Evolutionary conservation across 495 filamentous ascomycete genomes (phyloP), one percentile per base, ranked within the genome.

Genomic region (Glonium stellatum): DNA sequence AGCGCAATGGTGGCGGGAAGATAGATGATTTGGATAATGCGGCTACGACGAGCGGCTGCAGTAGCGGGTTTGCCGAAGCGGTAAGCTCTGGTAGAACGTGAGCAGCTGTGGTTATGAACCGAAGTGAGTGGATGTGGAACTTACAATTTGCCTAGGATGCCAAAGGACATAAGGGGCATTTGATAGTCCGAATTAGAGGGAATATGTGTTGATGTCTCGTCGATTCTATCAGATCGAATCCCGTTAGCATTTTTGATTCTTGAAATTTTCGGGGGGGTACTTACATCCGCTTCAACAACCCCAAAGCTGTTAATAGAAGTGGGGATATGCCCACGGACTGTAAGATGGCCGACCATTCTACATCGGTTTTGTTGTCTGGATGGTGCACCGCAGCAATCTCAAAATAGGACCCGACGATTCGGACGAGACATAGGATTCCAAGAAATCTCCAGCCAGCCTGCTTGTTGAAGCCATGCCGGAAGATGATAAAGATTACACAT

Each of bases 301-400:
- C 67, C 13, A 69, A 52, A 0, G 65, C 55, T 4, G 67, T 58
- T 6, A 69, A 53, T 1, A 69, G 62, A 12, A 69, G 63, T 41
- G 67, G 67, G 34, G 61, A 63, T 15, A 69, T 55, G 11, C 67
- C 67, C 15, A 69, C 57, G 11, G 67, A 69, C 51, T 69, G 61
- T n/a, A 69, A 12, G 54, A 67, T 67, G 25, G 67, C 23, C 31
- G 55, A 54, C 21, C 64, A 52, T 35, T 64, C n/a, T 9, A 67
- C 62, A 15, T 67, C 47, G 27, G 61, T 47, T 52, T 37, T 48
- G 49, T 31, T 31, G 27, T 31, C 27, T 6, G 27, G 27, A 56
- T 64, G 21, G 51, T 53, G 37, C 23, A 47, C 34, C 9, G 58
- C 31, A 19, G 52, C 21, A 15, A 69, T 50, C 21, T 67, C 54